A percentile compares a stretch with the other conserved stretches of the same genome.
phyloP scores from a whole-genome alignment of 495 filamentous ascomycete genomes.

The Amorphotheca resinae region DNA sequence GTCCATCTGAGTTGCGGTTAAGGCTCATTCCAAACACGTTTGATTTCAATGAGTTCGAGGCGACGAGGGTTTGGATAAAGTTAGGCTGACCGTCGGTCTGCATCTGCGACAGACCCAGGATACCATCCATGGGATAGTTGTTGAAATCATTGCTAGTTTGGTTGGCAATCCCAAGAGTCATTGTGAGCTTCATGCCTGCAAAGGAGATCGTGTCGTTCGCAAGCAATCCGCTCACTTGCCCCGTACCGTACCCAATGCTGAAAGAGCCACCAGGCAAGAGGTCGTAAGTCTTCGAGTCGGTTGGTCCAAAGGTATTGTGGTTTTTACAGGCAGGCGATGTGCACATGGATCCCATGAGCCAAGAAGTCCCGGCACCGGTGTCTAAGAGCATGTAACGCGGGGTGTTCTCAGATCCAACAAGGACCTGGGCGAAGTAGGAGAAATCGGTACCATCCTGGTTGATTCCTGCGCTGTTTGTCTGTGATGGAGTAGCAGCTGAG shows the following conservation, averaged over 20 bases:
- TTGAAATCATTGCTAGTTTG: constrained; percentile 54
- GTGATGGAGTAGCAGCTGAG: constrained; percentile 37
- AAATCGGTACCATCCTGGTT: constrained; percentile 67
- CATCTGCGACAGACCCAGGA: constrained; percentile 58
- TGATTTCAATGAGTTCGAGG: constrained; percentile 40
- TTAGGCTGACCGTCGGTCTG: neutral
- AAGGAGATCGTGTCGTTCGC: constrained; percentile 52
- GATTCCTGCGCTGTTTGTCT: constrained; percentile 47
- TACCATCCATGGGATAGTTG: constrained; percentile 76
- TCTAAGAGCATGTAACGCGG: constrained; percentile 65
- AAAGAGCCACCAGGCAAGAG: constrained; percentile 35
- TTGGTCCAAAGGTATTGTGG: constrained; percentile 54
- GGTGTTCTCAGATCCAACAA: constrained; percentile 51
- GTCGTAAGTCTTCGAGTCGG: constrained; percentile 45
- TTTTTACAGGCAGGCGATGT: constrained; percentile 42
- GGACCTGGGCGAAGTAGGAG: constrained; percentile 62
- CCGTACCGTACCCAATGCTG: constrained; percentile 57
- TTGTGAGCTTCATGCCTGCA: constrained; percentile 44
- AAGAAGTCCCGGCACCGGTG: constrained; percentile 64
- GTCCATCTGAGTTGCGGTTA: constrained; percentile 46
- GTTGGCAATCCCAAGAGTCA: constrained; percentile 58
- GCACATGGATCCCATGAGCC: constrained; percentile 63
- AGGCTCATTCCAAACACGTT: constrained; percentile 61
- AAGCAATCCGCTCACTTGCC: constrained; percentile 48
- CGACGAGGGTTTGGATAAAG: constrained; percentile 24